Percentiles rank a stretch among this genome's conserved stretches.
phyloP scores from a whole-genome alignment of 805 yeast species.

The Barnettozyma californica region DNA sequence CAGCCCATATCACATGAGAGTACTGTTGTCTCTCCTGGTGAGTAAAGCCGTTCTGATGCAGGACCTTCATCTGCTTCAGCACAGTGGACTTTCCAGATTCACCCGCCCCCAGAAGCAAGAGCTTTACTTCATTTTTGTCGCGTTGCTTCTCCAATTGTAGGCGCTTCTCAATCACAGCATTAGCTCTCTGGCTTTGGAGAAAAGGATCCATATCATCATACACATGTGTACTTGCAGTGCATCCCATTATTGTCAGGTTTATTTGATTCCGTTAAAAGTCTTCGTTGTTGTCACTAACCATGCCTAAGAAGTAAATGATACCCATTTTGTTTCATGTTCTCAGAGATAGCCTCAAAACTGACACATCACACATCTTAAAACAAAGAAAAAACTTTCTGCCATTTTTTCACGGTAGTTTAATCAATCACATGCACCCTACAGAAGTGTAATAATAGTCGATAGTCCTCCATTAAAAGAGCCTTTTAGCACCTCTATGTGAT shows the following conservation, averaged over 20 bases:
- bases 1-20: slow-evolving; percentile 88
- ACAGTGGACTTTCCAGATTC: slow-evolving; percentile 95
- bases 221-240: slow-evolving; percentile 48
- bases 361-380: background rate
- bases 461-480: slow-evolving; percentile 3
- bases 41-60: slow-evolving; percentile 83
- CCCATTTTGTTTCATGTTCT: background rate
- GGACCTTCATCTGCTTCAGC: slow-evolving; percentile 76
- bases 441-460: background rate
- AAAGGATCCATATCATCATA: slow-evolving; percentile 45
- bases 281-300: background rate
- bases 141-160: slow-evolving; percentile 46
- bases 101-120: slow-evolving; percentile 86
- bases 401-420: background rate
- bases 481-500: slow-evolving; percentile 6
- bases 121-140: slow-evolving; percentile 57
- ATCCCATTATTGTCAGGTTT: slow-evolving; percentile 51
- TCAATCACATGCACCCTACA: background rate
- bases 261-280: background rate
- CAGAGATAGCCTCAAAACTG: slow-evolving; percentile 11
- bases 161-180: slow-evolving; percentile 61
- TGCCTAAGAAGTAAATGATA: background rate
- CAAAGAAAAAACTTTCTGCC: background rate
- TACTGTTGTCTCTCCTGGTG: slow-evolving; percentile 76
- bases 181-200: slow-evolving; percentile 46